Percentiles rank a stretch among this genome's conserved stretches.
phyloP scores from a whole-genome alignment of 2,329 filamentous ascomycete genomes.

The Scorias spongiosa region DNA sequence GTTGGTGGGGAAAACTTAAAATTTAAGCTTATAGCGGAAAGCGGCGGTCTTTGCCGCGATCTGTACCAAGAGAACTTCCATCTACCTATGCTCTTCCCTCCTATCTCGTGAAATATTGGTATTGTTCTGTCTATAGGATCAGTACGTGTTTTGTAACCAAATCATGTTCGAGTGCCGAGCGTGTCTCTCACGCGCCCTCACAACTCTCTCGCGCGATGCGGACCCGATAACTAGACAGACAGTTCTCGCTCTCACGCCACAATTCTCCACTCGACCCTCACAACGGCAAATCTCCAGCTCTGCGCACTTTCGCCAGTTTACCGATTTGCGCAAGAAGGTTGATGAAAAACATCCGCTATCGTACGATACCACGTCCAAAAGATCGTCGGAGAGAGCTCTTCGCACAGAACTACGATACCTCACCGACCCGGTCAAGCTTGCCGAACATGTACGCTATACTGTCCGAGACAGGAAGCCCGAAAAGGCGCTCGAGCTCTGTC shows the following conservation, averaged over 20 bases:
- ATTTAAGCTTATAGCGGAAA: background rate
- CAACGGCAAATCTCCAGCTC: constrained; percentile 5
- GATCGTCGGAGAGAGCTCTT: constrained; percentile 16
- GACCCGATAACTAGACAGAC: background rate
- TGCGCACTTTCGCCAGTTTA: constrained; percentile 3
- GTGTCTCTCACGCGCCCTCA: constrained; percentile 28
- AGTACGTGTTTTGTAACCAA: background rate
- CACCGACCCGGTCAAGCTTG: constrained; percentile 58
- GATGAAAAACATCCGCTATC: background rate
- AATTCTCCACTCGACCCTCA: constrained; percentile 2
- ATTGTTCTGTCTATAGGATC: too few relatives aligned
- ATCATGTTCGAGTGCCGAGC: constrained; percentile 31
- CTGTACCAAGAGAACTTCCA: too few relatives aligned
- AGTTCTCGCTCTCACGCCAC: background rate
- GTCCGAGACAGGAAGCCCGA: constrained; percentile 45
- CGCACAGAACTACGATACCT: constrained; percentile 47
- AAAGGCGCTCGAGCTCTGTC: constrained; percentile 53
- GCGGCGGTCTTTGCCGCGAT: background rate
- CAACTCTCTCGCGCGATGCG: constrained; percentile 5
- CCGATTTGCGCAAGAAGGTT: background rate
- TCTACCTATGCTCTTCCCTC: too few relatives aligned
- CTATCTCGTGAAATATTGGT: too few relatives aligned
- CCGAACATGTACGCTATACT: constrained; percentile 46
- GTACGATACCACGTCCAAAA: background rate
- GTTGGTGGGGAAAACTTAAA: background rate